Evolutionary conservation across 805 yeast genomes (phyloP).

Genomic region (Wickerhamomyces mucosus): DNA sequence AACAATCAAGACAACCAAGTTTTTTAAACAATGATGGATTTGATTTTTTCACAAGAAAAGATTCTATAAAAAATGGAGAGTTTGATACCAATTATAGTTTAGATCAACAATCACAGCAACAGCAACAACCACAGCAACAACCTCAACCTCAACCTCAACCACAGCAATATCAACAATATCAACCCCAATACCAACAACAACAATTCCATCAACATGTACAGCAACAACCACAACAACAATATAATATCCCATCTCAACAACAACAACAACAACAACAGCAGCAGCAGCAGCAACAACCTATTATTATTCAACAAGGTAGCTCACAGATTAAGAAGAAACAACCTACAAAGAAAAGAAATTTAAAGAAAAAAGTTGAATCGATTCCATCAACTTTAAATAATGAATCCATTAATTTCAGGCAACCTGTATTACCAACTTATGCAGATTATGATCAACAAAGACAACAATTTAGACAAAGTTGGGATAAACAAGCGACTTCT

Average conservation of each 20-base stretch:
- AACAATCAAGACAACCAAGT: conserved; percentile 18
- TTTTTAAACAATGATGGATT: conserved; percentile 17
- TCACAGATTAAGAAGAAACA: conserved; percentile 1
- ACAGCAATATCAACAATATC: conserved; percentile 2
- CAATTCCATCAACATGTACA: conserved; percentile 2
- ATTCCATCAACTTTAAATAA: conserved; percentile 2
- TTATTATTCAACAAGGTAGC: conserved; percentile 2
- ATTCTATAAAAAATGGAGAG: conserved; percentile 20
- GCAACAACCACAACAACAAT: conserved; percentile 5
- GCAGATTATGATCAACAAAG: neutral
- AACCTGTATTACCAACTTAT: neutral
- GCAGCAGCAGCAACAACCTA: neutral
- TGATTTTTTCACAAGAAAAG: conserved; percentile 20
- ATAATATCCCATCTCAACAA: conserved; percentile 3
- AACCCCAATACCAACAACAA: conserved; percentile 2
- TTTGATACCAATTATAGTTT: too few relatives aligned
- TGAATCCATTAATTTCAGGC: conserved; percentile 5
- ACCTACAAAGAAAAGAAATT: neutral
- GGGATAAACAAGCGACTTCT: conserved; percentile 1
- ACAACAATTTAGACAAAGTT: too few relatives aligned
- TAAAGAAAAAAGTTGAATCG: too few relatives aligned
- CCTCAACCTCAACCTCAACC: conserved; percentile 2
- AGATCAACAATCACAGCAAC: too few relatives aligned
- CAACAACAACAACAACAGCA: conserved; percentile 3
- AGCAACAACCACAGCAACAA: conserved; percentile 6